Percentiles rank a stretch among this genome's conserved stretches.
Evolutionary conservation across 805 yeast genomes (phyloP).

Genomic region (Pichia membranifaciens): DNA sequence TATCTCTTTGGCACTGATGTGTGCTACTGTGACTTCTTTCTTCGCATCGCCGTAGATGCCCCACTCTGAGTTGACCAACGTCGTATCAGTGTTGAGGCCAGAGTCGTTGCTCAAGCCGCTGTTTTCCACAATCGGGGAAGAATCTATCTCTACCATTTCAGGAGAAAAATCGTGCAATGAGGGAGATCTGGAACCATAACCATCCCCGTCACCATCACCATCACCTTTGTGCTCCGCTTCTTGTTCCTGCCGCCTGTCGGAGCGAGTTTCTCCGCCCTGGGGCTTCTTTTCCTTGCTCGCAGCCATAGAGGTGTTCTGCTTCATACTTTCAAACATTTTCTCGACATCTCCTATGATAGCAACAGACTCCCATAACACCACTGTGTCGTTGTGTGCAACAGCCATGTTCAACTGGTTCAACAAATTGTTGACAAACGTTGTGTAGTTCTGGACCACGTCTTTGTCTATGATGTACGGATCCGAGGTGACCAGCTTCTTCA

Average conservation of each 20-base stretch:
- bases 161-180: not conserved
- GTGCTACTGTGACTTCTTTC: not conserved
- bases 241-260: too few species aligned
- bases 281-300: not conserved
- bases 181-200: not conserved
- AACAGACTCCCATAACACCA: constrained; percentile 59
- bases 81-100: constrained; percentile 1
- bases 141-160: too few species aligned
- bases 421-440: constrained; percentile 51
- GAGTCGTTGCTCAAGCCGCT: not conserved
- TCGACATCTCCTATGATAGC: constrained; percentile 66
- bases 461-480: constrained; percentile 28
- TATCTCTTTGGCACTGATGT: constrained; percentile 9
- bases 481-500: constrained; percentile 32
- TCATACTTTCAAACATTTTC: constrained; percentile 60
- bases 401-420: constrained; percentile 53
- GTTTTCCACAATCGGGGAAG: too few species aligned
- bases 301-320: constrained; percentile 16
- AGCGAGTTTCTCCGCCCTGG: too few species aligned
- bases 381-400: constrained; percentile 46
- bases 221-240: not conserved
- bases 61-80: not conserved
- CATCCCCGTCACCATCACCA: constrained; percentile 3
- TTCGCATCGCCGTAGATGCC: not conserved
- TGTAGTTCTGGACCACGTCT: constrained; percentile 44